These are phyloP conservation scores for Brassica hybrid DNA, from an alignment of 441 rosid genomes.

Conservation along the genomic window DNA sequence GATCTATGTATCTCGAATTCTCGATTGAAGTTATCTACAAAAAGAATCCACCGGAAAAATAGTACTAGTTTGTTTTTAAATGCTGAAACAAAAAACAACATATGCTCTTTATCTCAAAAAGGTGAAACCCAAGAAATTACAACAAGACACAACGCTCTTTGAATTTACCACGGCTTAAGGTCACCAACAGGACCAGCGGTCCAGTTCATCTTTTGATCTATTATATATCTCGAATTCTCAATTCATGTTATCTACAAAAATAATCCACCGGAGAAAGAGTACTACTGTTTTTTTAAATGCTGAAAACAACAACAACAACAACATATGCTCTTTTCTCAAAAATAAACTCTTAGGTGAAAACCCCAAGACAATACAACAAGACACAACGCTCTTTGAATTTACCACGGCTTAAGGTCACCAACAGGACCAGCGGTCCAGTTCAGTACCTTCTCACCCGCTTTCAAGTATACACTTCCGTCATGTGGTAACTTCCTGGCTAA, in stretches of 20 bases:
- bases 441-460: constrained; percentile 56
- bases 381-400: constrained; percentile 6
- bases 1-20: too few species aligned
- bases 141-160: not conserved
- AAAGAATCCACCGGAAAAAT: constrained; percentile 22
- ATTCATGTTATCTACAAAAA: too few species aligned
- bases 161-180: constrained; percentile 79
- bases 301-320: too few species aligned
- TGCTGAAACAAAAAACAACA: not conserved
- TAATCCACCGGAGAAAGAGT: too few species aligned
- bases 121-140: not conserved
- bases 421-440: constrained; percentile 92
- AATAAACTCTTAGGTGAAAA: not conserved
- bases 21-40: constrained; percentile 28
- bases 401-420: constrained; percentile 91
- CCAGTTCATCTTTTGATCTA: constrained; percentile 58
- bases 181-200: constrained; percentile 83
- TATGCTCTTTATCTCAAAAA: constrained; percentile 11
- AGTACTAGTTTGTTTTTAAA: not conserved
- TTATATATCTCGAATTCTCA: too few species aligned
- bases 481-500: constrained; percentile 87
- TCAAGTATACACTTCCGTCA: constrained; percentile 51
- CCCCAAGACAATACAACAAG: not conserved
- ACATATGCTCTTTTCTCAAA: constrained; percentile 13
- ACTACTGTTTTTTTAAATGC: too few species aligned